Conservation (phyloP, 2,329 filamentous ascomycete genomes). For the Thielaviopsis punctulata region DNA sequence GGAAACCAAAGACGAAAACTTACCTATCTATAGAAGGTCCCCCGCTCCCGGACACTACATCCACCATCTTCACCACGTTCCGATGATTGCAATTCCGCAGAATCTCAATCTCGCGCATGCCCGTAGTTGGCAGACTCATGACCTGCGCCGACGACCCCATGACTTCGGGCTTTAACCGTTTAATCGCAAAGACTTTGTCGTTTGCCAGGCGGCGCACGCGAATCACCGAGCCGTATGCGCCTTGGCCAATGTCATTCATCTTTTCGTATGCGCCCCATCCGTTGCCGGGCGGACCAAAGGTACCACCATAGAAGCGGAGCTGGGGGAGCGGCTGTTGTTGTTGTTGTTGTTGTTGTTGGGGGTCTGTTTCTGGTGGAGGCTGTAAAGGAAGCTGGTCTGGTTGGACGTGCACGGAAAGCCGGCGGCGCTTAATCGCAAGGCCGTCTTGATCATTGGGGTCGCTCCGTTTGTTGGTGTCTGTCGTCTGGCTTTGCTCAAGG, state of each 20-base stretch:
- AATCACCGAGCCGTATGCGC: conserved; percentile 88
- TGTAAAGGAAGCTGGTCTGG: conserved; percentile 11
- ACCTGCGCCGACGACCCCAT: conserved; percentile 29
- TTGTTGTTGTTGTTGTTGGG: conserved; percentile 16
- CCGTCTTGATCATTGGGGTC: conserved; percentile 17
- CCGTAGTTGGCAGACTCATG: conserved; percentile 60
- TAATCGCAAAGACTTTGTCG: conserved; percentile 73
- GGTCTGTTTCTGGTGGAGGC: conserved; percentile 8
- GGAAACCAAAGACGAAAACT: conserved; percentile 12
- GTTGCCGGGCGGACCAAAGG: conserved; percentile 55
- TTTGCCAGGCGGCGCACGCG: conserved; percentile 59
- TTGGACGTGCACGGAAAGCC: conserved; percentile 31
- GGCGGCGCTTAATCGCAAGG: conserved; percentile 45
- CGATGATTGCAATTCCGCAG: conserved; percentile 62
- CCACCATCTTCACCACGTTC: conserved; percentile 67
- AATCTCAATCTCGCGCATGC: conserved; percentile 83
- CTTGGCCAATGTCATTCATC: conserved; percentile 94
- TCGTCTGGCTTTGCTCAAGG: conserved; percentile 17
- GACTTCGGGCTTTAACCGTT: conserved; percentile 73
- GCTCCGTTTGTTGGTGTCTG: conserved; percentile 15
- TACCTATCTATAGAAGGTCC: conserved; percentile 36
- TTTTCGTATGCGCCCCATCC: conserved; percentile 74
- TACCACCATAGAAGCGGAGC: conserved; percentile 50
- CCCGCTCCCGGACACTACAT: conserved; percentile 65
- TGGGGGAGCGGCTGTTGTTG: conserved; percentile 29